phyloP scores from a whole-genome alignment of 2,329 filamentous ascomycete genomes.

The Fusarium tupiense region DNA sequence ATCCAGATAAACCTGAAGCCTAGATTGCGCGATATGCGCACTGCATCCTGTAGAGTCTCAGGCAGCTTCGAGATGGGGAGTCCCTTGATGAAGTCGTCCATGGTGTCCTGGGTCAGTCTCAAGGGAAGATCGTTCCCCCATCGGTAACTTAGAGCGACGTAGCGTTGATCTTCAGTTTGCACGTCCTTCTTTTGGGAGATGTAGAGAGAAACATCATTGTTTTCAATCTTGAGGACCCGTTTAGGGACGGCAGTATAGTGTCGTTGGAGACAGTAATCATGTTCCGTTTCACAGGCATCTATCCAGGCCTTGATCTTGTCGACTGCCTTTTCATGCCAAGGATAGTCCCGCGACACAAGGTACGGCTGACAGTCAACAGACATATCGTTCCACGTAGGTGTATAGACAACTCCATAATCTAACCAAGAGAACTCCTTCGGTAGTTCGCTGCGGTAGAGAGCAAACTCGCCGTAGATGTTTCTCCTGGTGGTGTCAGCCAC shows the following conservation, averaged over 20 bases:
- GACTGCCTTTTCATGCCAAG: not conserved
- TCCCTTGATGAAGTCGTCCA: not conserved
- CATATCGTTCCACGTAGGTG: fast-evolving
- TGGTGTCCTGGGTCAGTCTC: not conserved
- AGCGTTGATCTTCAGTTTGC: not conserved
- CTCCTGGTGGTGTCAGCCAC: fast-evolving
- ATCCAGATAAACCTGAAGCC: not conserved
- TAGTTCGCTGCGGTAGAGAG: not conserved
- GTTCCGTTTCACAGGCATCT: not conserved
- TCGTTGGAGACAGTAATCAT: not conserved
- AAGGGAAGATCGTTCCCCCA: not conserved
- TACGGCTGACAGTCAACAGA: not conserved
- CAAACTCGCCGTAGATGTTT: not conserved
- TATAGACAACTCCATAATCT: not conserved
- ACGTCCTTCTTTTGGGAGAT: fast-evolving
- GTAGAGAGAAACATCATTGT: fast-evolving
- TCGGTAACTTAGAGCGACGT: not conserved
- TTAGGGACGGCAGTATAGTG: not conserved
- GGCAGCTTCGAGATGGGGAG: fast-evolving
- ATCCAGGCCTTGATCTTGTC: not conserved
- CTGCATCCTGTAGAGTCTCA: not conserved
- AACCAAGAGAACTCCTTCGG: not conserved
- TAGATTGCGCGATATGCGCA: not conserved
- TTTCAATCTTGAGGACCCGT: not conserved
- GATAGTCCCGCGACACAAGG: not conserved